phyloP scores from a whole-genome alignment of 441 rosid species.

The Erodium texanum region DNA sequence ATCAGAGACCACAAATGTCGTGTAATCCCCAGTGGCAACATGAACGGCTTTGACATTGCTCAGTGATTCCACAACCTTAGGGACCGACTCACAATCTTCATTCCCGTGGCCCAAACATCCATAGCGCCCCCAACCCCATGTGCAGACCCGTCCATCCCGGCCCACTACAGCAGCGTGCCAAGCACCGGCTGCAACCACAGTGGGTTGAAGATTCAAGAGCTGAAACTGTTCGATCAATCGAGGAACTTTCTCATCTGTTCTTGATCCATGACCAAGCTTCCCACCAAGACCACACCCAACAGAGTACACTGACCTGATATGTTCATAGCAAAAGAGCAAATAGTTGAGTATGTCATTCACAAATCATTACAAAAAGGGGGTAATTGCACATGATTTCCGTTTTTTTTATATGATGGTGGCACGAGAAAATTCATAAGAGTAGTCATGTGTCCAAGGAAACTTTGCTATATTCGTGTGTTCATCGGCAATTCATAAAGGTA shows the following conservation, averaged over 20 bases:
- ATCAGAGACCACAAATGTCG: conserved; percentile 83
- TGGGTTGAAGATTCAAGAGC: conserved; percentile 65
- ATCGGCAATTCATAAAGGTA: no score
- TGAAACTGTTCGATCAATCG: conserved; percentile 72
- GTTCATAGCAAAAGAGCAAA: conserved; percentile 13
- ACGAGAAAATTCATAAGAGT: no score
- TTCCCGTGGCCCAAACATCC: conserved; percentile 97
- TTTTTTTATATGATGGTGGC: no score
- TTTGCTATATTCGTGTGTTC: no score
- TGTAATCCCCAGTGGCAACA: conserved; percentile 88
- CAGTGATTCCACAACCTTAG: conserved; percentile 84
- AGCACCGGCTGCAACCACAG: conserved; percentile 87
- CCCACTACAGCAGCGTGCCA: conserved; percentile 99
- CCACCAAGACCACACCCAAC: conserved; percentile 99
- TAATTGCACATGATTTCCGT: no score
- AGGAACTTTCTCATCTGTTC: conserved; percentile 83
- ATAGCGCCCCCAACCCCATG: conserved; percentile 99
- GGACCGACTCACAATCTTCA: conserved; percentile 74
- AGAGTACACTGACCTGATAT: conserved; percentile 85
- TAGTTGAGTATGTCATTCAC: conserved; percentile 6
- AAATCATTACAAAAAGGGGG: no score
- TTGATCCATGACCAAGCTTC: conserved; percentile 91
- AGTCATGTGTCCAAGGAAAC: no score
- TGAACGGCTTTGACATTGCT: conserved; percentile 73
- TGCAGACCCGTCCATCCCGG: conserved; percentile 83